phyloP scores from a whole-genome alignment of 352 stramenopile genomes.

The Phytopythium ostracodes region DNA sequence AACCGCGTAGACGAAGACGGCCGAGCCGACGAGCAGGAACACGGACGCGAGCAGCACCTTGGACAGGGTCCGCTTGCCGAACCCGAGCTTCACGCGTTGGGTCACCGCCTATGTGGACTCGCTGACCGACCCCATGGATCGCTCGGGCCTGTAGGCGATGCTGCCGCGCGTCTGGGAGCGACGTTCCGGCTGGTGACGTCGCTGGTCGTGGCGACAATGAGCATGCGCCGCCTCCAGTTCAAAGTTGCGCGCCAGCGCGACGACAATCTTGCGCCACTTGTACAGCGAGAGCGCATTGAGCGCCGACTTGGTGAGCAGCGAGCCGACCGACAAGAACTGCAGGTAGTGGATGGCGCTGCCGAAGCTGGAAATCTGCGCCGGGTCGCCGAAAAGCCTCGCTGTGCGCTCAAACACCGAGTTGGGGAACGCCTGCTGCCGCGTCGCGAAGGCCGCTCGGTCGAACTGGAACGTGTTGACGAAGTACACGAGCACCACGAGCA shows the following conservation, averaged over 20 bases:
- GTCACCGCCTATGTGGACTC: slow-evolving; percentile 3
- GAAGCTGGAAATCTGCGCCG: slow-evolving; percentile 32
- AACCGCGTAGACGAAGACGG: slow-evolving; percentile 28
- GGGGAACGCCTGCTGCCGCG: slow-evolving; percentile 23
- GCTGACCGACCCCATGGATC: background rate
- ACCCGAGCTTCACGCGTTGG: slow-evolving; percentile 14
- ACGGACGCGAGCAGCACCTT: slow-evolving; percentile 21
- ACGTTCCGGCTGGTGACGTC: background rate
- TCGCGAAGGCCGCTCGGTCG: slow-evolving; percentile 30
- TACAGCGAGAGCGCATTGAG: slow-evolving; percentile 35
- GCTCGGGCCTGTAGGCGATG: background rate
- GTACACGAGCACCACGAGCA: slow-evolving; percentile 35
- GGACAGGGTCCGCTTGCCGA: slow-evolving; percentile 15
- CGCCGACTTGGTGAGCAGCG: slow-evolving; percentile 25
- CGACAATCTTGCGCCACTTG: slow-evolving; percentile 41
- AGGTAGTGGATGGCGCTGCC: slow-evolving; percentile 42
- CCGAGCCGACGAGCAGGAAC: slow-evolving; percentile 25
- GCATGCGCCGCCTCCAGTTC: background rate
- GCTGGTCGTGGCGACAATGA: slow-evolving; percentile 11
- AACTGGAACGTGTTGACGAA: slow-evolving; percentile 40
- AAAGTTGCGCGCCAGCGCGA: slow-evolving; percentile 18
- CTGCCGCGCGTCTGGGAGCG: background rate
- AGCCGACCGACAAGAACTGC: slow-evolving; percentile 23
- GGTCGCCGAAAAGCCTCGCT: slow-evolving; percentile 41
- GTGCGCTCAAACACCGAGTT: slow-evolving; percentile 30